Evolutionary conservation across 352 stramenopile genomes (phyloP), one percentile per base, ranked within the genome.

Genomic region (Pythium vanterpoolii): DNA sequence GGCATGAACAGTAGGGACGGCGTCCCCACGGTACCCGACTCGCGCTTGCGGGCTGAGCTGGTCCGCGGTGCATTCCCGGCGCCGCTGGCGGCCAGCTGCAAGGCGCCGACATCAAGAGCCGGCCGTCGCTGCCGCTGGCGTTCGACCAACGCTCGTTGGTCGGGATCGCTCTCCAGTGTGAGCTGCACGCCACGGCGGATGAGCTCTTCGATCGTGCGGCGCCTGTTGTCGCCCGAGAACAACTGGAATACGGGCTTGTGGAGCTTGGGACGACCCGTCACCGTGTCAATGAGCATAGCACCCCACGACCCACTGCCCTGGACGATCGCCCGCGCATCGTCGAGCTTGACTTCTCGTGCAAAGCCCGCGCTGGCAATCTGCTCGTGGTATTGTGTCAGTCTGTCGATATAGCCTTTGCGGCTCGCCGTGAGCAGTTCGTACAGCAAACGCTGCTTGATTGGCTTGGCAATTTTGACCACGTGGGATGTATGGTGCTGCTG

Each of bases 291-390:
- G 6, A 78, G 39, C 34, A 73, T 44, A 34, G 28, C 62, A 21
- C 63, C 62, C 72, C 79, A 82, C 10, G 62, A 76, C 19, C 71
- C 58, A 0, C 70, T 74, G 45, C 69, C 79, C 48, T 93, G 83
- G 0, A 91, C 79, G 40, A 93, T 91, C 3, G 79, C 81, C 6
- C 79, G 76, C 6, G 81, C 83, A 55, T 91, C 81, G 44, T 87
- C 77, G 28, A 90, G 56, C 31, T 79, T 78, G 7, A 90, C 74
- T 61, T 88, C 71, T 31, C 74, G 76, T 18, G 80, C 34, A 48
- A 84, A 89, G 48, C 61, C 78, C 9, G 76, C 70, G 27, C 76
- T 85, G 0, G 64, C 51, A 1, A 74, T 62, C 39, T 84, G 74
- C 52, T 87, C 71, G n/a, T 72, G 56, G 60, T 87, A 89, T 4